Conservation (phyloP, 306 rosid genomes). For the Arachis hypogaea region DNA sequence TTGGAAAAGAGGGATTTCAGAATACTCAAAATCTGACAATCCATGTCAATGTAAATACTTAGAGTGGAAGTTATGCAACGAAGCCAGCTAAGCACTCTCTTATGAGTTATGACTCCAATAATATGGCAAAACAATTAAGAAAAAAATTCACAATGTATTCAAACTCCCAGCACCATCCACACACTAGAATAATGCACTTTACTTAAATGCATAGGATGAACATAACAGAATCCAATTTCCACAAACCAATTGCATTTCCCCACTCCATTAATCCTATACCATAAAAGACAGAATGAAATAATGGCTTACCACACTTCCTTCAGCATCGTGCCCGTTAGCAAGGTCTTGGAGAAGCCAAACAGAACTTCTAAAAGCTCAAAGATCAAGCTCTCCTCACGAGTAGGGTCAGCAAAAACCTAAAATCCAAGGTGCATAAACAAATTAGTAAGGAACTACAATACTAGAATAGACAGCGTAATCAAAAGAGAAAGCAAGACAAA, state of each 20-base stretch:
- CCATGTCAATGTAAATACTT: too few species aligned
- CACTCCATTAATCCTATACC: conserved; percentile 2
- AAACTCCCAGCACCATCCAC: conserved; percentile 9
- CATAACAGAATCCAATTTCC: conserved; percentile 9
- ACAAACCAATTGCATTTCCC: neutral
- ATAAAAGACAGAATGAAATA: conserved; percentile 17
- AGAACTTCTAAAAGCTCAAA: conserved; percentile 85
- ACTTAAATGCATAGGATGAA: neutral
- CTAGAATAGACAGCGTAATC: conserved; percentile 7
- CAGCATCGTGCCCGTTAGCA: conserved; percentile 80
- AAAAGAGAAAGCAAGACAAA: conserved; percentile 28
- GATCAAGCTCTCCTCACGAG: conserved; percentile 87
- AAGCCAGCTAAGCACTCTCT: neutral
- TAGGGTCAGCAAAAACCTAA: conserved; percentile 67
- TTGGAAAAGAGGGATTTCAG: neutral
- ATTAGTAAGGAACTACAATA: neutral
- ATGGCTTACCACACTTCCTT: conserved; percentile 66
- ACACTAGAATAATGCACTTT: neutral
- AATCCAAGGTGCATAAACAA: conserved; percentile 16
- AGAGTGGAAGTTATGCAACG: conserved; percentile 6
- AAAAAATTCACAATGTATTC: neutral
- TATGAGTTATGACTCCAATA: neutral
- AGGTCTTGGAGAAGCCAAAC: conserved; percentile 93
- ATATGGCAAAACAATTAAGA: neutral
- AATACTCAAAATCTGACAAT: neutral